Percentiles rank a stretch among this genome's conserved stretches.
Evolutionary conservation across 306 rosid genomes (phyloP).

Genomic region (Argentina anserina): DNA sequence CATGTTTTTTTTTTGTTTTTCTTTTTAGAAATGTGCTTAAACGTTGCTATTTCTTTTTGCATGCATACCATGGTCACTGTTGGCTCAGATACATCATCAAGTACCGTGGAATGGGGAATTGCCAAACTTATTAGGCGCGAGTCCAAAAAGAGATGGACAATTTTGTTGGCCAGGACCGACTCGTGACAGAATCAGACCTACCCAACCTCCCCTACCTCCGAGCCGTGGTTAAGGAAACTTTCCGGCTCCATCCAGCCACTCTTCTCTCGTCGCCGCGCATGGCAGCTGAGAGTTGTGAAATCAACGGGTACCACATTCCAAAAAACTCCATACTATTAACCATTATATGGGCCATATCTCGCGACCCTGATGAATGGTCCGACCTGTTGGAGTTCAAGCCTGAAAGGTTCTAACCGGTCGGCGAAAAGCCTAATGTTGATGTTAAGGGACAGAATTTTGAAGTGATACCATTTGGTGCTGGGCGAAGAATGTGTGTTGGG

Average conservation of each 20-base stretch:
- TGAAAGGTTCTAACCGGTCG: slow-evolving; percentile 56
- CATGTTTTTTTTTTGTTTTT: too few relatives aligned
- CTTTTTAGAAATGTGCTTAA: not conserved
- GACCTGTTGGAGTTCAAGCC: slow-evolving; percentile 66
- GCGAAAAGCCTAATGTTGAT: slow-evolving; percentile 55
- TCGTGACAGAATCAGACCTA: slow-evolving; percentile 49
- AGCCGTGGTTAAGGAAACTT: slow-evolving; percentile 74
- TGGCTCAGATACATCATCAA: slow-evolving; percentile 79
- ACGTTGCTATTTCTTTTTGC: not conserved
- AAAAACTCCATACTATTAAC: slow-evolving; percentile 70
- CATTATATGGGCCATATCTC: slow-evolving; percentile 73
- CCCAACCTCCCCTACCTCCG: slow-evolving; percentile 53
- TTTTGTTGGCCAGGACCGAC: slow-evolving; percentile 51
- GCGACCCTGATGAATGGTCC: slow-evolving; percentile 59
- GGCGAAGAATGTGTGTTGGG: slow-evolving; percentile 74
- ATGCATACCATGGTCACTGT: slow-evolving; percentile 58
- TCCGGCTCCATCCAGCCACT: slow-evolving; percentile 85
- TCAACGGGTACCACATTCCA: slow-evolving; percentile 56
- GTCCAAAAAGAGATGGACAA: slow-evolving; percentile 58
- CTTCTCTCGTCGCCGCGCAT: slow-evolving; percentile 75
- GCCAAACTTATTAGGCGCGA: slow-evolving; percentile 45
- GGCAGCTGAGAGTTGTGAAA: slow-evolving; percentile 44
- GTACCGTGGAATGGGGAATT: slow-evolving; percentile 77
- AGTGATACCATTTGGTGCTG: slow-evolving; percentile 77
- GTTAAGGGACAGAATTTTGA: slow-evolving; percentile 65